phyloP scores from a whole-genome alignment of 768 basidiomycete genomes.

The Tylopilus subfusipes region DNA sequence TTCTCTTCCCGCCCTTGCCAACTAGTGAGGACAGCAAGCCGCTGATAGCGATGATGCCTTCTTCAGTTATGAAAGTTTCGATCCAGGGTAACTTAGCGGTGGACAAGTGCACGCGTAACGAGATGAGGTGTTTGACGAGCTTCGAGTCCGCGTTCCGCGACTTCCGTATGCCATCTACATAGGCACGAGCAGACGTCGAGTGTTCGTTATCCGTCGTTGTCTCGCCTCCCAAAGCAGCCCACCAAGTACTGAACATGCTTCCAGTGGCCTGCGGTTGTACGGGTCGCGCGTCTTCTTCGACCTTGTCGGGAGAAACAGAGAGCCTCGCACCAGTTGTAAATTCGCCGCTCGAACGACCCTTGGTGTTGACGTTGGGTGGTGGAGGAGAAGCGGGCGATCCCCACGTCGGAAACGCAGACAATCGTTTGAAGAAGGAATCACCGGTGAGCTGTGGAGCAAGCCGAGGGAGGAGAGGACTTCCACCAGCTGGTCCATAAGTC shows the following conservation, averaged over 20 bases:
- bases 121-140: constrained; percentile 74
- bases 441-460: constrained; percentile 76
- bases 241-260: constrained; percentile 73
- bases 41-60: constrained; percentile 65
- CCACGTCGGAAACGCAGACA: constrained; percentile 62
- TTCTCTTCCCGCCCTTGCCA: constrained; percentile 63
- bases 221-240: constrained; percentile 63
- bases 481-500: constrained; percentile 59
- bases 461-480: constrained; percentile 54
- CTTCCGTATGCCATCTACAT: constrained; percentile 57
- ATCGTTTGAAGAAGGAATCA: constrained; percentile 61
- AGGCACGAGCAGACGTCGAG: constrained; percentile 52
- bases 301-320: constrained; percentile 29
- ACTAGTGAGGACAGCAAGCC: constrained; percentile 57
- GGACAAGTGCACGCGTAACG: constrained; percentile 80
- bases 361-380: constrained; percentile 26
- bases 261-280: constrained; percentile 70
- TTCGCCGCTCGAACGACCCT: constrained; percentile 39
- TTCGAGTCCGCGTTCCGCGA: constrained; percentile 54
- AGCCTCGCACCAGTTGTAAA: constrained; percentile 26
- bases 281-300: constrained; percentile 30
- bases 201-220: constrained; percentile 35
- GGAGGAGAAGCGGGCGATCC: constrained; percentile 38
- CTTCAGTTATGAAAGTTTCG: constrained; percentile 60
- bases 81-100: constrained; percentile 80